A percentile compares a stretch with the other conserved stretches of the same genome.
Evolutionary conservation across 2,329 filamentous ascomycete genomes (phyloP).

Genomic region (Cladosporium sphaerospermum): DNA sequence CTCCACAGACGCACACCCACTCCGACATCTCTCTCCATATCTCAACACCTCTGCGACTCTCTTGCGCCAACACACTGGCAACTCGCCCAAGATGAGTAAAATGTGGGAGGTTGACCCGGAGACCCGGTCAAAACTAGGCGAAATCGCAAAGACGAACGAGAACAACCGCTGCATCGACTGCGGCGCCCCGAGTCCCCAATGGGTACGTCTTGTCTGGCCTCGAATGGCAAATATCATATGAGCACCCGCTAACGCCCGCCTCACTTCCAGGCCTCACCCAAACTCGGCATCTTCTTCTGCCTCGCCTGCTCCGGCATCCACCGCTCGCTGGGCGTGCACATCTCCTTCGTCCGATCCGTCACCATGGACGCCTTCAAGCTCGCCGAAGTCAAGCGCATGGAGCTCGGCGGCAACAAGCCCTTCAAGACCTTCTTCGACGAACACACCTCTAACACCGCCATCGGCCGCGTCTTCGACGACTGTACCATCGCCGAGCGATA

Average conservation of each 20-base stretch:
- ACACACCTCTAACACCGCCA: conserved; percentile 41
- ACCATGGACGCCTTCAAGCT: conserved; percentile 99
- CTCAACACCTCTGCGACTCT: not conserved
- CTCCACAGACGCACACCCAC: not conserved
- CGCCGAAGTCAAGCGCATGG: conserved; percentile 88
- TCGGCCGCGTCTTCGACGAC: conserved; percentile 63
- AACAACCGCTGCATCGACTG: conserved; percentile 95
- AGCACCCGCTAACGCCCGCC: not conserved
- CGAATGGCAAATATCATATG: not conserved
- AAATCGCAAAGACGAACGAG: conserved; percentile 81
- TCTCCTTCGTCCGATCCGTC: conserved; percentile 94
- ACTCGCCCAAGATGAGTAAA: conserved; percentile 48
- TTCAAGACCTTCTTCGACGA: conserved; percentile 82
- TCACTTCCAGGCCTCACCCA: conserved; percentile 61
- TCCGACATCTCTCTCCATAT: not conserved
- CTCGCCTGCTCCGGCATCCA: conserved; percentile 92
- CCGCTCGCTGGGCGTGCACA: conserved; percentile 90
- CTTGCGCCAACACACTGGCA: not conserved
- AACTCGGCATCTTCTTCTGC: conserved; percentile 98
- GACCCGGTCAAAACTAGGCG: conserved; percentile 88
- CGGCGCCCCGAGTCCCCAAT: conserved; percentile 91
- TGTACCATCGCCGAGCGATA: conserved; percentile 88
- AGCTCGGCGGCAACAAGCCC: conserved; percentile 78
- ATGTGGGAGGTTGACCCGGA: conserved; percentile 99
- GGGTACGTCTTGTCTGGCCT: conserved; percentile 40